These are phyloP conservation scores for Penicillium sclerotiorum DNA, from an alignment of 2,329 filamentous ascomycete genomes.

Conservation along the genomic window DNA sequence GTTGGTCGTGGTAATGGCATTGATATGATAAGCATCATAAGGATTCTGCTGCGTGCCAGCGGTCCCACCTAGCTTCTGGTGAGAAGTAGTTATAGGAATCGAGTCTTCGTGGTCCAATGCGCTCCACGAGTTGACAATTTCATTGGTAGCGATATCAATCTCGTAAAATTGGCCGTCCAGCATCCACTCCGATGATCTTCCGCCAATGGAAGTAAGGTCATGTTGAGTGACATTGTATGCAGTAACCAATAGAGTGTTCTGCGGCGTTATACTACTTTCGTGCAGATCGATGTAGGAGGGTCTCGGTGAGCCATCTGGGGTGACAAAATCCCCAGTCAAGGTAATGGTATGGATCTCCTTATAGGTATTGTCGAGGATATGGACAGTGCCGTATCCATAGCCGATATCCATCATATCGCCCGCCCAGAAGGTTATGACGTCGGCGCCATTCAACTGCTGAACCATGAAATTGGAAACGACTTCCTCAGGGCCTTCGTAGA, in stretches of 20 bases:
- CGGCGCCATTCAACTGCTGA: constrained; percentile 35
- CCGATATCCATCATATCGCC: constrained; percentile 29
- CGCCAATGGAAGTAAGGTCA: constrained; percentile 34
- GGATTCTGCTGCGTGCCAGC: constrained; percentile 23
- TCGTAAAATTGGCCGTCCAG: constrained; percentile 39
- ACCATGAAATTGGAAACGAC: constrained; percentile 38
- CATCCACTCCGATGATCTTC: constrained; percentile 35
- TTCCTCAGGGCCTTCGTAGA: constrained; percentile 39
- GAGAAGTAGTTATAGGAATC: constrained; percentile 32
- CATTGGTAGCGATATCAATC: constrained; percentile 39
- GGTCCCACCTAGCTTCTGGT: constrained; percentile 1
- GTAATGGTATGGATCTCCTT: constrained; percentile 36
- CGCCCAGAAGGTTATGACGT: constrained; percentile 42
- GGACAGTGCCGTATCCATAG: constrained; percentile 33
- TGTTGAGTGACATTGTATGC: constrained; percentile 39
- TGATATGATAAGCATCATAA: constrained; percentile 42
- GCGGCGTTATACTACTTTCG: constrained; percentile 35
- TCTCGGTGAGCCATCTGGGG: constrained; percentile 20
- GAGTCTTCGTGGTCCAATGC: constrained; percentile 34
- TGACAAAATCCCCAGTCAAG: constrained; percentile 29
- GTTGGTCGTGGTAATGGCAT: constrained; percentile 34
- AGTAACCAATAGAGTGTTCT: constrained; percentile 39
- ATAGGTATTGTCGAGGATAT: constrained; percentile 40
- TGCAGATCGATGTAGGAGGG: constrained; percentile 40
- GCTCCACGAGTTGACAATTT: constrained; percentile 37